Evolutionary conservation across 306 rosid genomes (phyloP), one percentile per base, ranked within the genome.

Genomic region (Mimosa pudica): DNA sequence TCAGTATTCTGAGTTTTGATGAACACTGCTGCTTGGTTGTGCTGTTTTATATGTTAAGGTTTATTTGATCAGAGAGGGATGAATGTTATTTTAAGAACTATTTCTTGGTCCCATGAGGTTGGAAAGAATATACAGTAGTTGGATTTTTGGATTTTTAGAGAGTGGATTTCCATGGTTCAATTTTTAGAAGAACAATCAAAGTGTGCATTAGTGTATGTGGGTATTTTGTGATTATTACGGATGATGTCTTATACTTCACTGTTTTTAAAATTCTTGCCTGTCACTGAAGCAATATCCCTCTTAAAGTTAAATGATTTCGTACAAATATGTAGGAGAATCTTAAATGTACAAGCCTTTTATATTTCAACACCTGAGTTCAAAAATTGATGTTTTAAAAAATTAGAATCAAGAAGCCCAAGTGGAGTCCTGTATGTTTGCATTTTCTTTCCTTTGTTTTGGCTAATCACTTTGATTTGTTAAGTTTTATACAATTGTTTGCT

Each of bases 401-500:
- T 8, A 2, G 4, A 52, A 51, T 51, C 20, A 35, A 16, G 48
- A 54, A 54, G 66, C 51, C 33, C 62, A 54, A 36, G 42, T 8
- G 9, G 30, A 32, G 46, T 72, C 63, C 16, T 14, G 38, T 36
- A 44, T 77, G 14, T 8, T 58, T 70, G 54, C 17, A 35, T 20
- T 79, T 41, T 51, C 64, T 81, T 44, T 9, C 47, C 68, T 10
- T 58, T 68, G 49, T 72, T 10, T 65, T 45, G 11, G 35, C 12
- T 16, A 2, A 66, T 79, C 61, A 51, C 73, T 16, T 18, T 74
- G 24, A 51, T 54, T 79, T 78, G 63, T 76, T 73, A 70, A n/a
- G 74, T 71, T 63, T 77, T 71, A 45, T 73, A 49, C 71, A 17
- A 1, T 12, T 82, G 74, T 77, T 36, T 77, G 57, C 30, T 58